Evolutionary conservation across 2,329 filamentous ascomycete genomes (phyloP).

Genomic region (Clonostachys sp.): DNA sequence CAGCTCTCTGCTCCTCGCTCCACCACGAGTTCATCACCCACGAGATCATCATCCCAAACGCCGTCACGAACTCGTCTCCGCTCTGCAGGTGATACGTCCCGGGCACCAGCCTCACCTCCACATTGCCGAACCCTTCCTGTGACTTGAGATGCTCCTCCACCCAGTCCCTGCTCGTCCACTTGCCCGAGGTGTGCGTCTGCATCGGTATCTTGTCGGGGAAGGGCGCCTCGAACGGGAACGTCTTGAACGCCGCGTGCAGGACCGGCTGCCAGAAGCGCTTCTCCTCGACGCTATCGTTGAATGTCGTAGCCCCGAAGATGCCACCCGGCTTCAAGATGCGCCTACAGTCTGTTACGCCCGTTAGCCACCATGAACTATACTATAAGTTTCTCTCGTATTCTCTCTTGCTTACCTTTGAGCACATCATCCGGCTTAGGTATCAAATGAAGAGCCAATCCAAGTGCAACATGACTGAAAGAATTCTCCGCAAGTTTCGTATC

Average conservation of each 20-base stretch:
- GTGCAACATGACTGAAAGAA: constrained; percentile 36
- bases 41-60: constrained; percentile 30
- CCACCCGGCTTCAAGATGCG: constrained; percentile 32
- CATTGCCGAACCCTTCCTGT: constrained; percentile 27
- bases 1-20: constrained; percentile 28
- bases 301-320: constrained; percentile 27
- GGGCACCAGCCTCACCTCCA: constrained; percentile 22
- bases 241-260: constrained; percentile 27
- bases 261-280: constrained; percentile 28
- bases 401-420: constrained; percentile 13
- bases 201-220: constrained; percentile 24
- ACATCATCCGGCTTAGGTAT: constrained; percentile 32
- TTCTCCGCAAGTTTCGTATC: constrained; percentile 29
- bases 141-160: constrained; percentile 24
- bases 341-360: constrained; percentile 20
- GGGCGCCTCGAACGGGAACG: constrained; percentile 32
- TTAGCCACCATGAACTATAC: neutral
- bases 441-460: constrained; percentile 41
- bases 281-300: constrained; percentile 21
- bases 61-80: constrained; percentile 25
- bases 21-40: constrained; percentile 30
- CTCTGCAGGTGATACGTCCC: constrained; percentile 20
- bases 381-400: neutral
- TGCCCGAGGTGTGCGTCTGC: constrained; percentile 30
- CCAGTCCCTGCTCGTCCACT: constrained; percentile 33